Evolutionary conservation across 768 basidiomycete genomes (phyloP), one percentile per base, ranked within the genome.

Genomic region (Tylopilus rubrobrunneus): DNA sequence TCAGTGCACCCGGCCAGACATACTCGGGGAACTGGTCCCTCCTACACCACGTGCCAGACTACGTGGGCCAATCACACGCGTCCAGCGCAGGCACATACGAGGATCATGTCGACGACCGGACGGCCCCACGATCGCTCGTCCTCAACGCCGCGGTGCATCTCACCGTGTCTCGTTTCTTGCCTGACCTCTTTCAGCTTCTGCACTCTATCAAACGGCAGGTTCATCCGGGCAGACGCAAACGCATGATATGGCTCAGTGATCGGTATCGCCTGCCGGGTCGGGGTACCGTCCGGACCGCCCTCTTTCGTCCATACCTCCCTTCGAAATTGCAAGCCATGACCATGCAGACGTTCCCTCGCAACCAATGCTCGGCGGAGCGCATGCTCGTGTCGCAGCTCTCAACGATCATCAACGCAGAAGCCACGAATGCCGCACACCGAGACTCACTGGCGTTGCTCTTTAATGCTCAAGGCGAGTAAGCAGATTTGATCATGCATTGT

Each of bases 361-460:
- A n/a, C n/a, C 37, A 1, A 9, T 34, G 10, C 9, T 10, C 27
- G 4, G 41, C 23, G 17, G 52, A 56, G 29, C 41, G 45, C 11
- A 1, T 47, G 6, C 51, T 62, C 29, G 1, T 21, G 45, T 17
- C 25, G 3, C 60, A 67, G 6, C 53, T 66, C 23, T 62, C 57
- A 1, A 36, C 52, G 33, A n/a, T 62, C n/a, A 51, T 67, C 15
- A 2, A 49, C 11, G 52, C 62, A 10, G 62, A 66, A 14, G 5
- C 12, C 6, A 41, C 11, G 44, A 39, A 53, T 15, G 37, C 43
- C 6, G 9, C 21, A 5, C 3, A n/a, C 50, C 47, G 39, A 5
- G 80, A 67, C 71, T 76, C 21, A 7, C 82, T 81, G 82, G 71
- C 70, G 1, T 59, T 79, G 27, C 77, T 79, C 51, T 76, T 80